These are phyloP conservation scores for Hypoxylon rickii DNA, from an alignment of 495 filamentous ascomycete genomes.

Conservation along the genomic window DNA sequence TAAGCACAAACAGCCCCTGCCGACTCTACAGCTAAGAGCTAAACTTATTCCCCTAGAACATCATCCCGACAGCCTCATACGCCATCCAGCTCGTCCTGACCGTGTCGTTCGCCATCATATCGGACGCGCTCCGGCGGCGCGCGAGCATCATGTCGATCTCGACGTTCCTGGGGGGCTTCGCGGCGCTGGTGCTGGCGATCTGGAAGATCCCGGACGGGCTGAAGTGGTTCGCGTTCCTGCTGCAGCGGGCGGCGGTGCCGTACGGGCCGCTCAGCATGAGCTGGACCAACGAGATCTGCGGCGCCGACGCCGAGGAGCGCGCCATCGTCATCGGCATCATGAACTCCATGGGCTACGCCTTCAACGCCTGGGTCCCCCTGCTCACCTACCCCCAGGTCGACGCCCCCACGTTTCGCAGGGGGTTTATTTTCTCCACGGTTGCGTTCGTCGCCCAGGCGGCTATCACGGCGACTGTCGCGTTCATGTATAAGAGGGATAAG, in stretches of 20 bases:
- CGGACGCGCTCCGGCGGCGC: slow-evolving; percentile 51
- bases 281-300: slow-evolving; percentile 58
- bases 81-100: slow-evolving; percentile 48
- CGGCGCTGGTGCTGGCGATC: slow-evolving; percentile 49
- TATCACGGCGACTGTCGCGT: slow-evolving; percentile 34
- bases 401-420: slow-evolving; percentile 46
- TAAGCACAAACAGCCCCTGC: slow-evolving; percentile 16
- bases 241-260: slow-evolving; percentile 24
- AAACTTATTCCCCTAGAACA: slow-evolving; percentile 34
- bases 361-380: slow-evolving; percentile 50
- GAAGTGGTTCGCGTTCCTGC: slow-evolving; percentile 56
- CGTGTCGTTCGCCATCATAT: slow-evolving; percentile 46
- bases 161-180: slow-evolving; percentile 48
- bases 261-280: slow-evolving; percentile 44
- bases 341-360: slow-evolving; percentile 58
- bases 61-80: slow-evolving; percentile 49
- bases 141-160: slow-evolving; percentile 52
- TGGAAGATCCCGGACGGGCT: slow-evolving; percentile 57
- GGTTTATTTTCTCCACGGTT: slow-evolving; percentile 38
- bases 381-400: slow-evolving; percentile 49
- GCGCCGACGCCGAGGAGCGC: slow-evolving; percentile 53
- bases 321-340: slow-evolving; percentile 55
- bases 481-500: slow-evolving; percentile 34
- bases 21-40: too few relatives aligned
- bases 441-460: slow-evolving; percentile 36